Evolutionary conservation across 805 yeast genomes (phyloP).

Genomic region (Nakazawaea ernobii): DNA sequence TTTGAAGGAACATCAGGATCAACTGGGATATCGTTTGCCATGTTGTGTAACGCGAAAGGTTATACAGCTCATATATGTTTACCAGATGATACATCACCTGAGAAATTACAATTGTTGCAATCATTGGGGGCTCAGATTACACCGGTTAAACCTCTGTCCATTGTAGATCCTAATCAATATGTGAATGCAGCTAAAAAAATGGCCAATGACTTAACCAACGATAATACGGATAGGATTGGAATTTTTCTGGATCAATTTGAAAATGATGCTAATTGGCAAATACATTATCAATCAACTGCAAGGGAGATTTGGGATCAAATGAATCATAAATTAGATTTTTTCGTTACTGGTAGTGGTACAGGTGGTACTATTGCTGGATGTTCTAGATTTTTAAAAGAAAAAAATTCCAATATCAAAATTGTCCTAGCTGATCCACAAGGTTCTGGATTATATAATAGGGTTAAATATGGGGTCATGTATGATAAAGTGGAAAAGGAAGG

Average conservation of each 20-base stretch:
- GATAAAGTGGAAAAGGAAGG: conserved; percentile 88
- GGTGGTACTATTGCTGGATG: conserved; percentile 98
- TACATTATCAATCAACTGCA: conserved; percentile 80
- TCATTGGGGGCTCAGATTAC: conserved; percentile 79
- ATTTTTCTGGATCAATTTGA: conserved; percentile 95
- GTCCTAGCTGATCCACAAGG: conserved; percentile 95
- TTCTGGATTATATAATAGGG: conserved; percentile 79
- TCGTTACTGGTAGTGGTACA: conserved; percentile 92
- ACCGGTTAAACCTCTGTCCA: conserved; percentile 89
- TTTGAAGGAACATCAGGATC: conserved; percentile 97
- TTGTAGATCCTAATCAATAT: conserved; percentile 89
- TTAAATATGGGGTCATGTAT: conserved; percentile 91
- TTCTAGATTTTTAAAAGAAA: conserved; percentile 61
- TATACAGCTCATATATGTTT: conserved; percentile 88
- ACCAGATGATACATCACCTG: conserved; percentile 89
- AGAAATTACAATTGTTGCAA: conserved; percentile 66
- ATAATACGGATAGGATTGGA: conserved; percentile 41
- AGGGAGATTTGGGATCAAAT: conserved; percentile 87
- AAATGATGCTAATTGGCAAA: conserved; percentile 83
- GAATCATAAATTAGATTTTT: conserved; percentile 59
- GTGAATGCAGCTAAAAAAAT: conserved; percentile 79
- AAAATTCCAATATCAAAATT: conserved; percentile 36
- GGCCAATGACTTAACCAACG: conserved; percentile 45
- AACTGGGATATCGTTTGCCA: conserved; percentile 90
- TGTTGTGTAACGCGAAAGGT: conserved; percentile 84